Evolutionary conservation across 768 basidiomycete species (phyloP).

Genomic region (Kwoniella dendrophila): DNA sequence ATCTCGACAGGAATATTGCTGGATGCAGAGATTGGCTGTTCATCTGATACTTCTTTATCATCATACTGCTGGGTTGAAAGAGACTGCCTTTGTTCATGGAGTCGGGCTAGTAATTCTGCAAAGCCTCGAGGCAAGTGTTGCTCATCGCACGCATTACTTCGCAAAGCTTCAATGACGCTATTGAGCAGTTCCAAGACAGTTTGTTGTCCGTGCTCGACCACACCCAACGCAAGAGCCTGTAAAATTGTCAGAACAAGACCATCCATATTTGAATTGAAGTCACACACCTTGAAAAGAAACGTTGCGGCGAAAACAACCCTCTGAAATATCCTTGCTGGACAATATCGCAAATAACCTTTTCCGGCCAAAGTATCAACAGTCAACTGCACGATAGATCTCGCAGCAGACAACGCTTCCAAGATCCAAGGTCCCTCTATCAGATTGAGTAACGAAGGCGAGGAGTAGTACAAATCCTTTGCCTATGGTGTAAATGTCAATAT

Average conservation of each 20-base stretch:
- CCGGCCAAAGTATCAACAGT: neutral
- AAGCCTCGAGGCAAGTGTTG: neutral
- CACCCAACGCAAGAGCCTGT: neutral
- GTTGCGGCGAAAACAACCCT: neutral
- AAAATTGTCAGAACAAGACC: neutral
- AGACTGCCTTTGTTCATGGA: neutral
- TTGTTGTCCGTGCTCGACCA: neutral
- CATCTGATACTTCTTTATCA: neutral
- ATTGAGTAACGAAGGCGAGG: neutral
- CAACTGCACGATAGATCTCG: neutral
- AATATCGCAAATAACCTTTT: neutral
- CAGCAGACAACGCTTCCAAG: neutral
- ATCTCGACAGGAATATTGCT: neutral
- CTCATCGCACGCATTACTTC: neutral
- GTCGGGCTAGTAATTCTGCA: neutral
- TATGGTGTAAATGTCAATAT: no score
- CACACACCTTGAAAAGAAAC: neutral
- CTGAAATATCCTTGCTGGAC: neutral
- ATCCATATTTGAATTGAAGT: neutral
- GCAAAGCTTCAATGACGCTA: neutral
- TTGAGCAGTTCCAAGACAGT: neutral
- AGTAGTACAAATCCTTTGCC: neutral
- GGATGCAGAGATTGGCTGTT: neutral
- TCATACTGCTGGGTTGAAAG: neutral
- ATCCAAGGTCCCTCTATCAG: neutral